Evolutionary conservation across 805 yeast genomes (phyloP).

Genomic region (Monosporozyma aerobia): DNA sequence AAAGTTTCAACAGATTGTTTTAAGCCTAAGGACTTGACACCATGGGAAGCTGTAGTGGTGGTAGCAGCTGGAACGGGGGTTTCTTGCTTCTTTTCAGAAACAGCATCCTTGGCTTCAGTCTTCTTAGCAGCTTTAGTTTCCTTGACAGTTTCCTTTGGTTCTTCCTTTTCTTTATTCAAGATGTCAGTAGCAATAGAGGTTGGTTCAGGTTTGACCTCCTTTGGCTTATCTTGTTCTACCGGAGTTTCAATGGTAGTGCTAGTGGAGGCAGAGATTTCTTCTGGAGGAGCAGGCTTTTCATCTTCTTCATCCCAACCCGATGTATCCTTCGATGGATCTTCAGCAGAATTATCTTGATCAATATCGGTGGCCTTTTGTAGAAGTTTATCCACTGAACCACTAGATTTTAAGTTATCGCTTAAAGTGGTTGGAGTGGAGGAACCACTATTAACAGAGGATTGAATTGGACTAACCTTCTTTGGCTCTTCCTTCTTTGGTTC

Average conservation of each 20-base stretch:
- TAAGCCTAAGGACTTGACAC: constrained; percentile 49
- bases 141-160: constrained; percentile 13
- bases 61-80: constrained; percentile 4
- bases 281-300: constrained; percentile 13
- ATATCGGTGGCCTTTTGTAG: constrained; percentile 23
- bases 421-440: constrained; percentile 12
- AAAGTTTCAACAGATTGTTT: constrained; percentile 65
- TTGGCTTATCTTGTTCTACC: constrained; percentile 6
- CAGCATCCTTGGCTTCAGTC: constrained; percentile 7
- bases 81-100: constrained; percentile 7
- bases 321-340: constrained; percentile 28
- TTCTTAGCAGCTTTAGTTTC: constrained; percentile 3
- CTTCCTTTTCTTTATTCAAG: constrained; percentile 9
- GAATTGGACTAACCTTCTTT: not conserved
- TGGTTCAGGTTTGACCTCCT: constrained; percentile 11
- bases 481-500: constrained; percentile 17
- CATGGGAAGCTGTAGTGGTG: constrained; percentile 7
- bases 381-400: constrained; percentile 23
- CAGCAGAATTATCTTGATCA: constrained; percentile 26
- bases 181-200: constrained; percentile 7
- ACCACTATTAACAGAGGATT: constrained; percentile 4
- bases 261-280: not conserved
- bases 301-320: constrained; percentile 30
- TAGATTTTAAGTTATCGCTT: constrained; percentile 18
- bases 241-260: constrained; percentile 1